phyloP scores from a whole-genome alignment of 345 rosid species.

The Bruguiera sexangula region DNA sequence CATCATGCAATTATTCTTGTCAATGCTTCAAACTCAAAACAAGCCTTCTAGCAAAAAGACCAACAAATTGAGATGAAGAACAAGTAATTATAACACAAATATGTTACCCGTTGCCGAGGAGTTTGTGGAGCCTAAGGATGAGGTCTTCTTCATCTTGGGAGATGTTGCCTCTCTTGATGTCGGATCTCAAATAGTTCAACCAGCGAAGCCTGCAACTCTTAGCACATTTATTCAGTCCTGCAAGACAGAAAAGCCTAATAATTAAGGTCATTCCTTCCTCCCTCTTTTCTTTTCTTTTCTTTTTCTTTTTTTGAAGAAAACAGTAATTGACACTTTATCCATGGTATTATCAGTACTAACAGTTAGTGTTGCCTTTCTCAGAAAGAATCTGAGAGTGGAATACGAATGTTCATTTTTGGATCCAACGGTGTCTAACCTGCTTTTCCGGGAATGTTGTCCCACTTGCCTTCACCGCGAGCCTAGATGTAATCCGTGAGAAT shows the following conservation, averaged over 20 bases:
- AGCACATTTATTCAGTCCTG: constrained; percentile 24
- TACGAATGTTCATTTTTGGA: background rate
- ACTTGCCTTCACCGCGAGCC: constrained; percentile 16
- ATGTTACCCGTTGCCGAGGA: constrained; percentile 15
- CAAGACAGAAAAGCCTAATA: background rate
- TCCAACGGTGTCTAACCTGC: background rate
- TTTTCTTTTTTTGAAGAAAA: no score
- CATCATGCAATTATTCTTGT: background rate
- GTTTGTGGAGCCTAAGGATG: constrained; percentile 29
- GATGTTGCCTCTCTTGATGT: constrained; percentile 43
- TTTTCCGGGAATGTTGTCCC: constrained; percentile 7
- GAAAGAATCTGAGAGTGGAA: background rate
- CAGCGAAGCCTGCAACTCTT: constrained; percentile 46
- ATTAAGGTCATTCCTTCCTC: no score
- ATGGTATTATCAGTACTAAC: no score
- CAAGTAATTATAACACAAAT: no score
- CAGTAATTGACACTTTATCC: no score
- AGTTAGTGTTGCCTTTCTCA: background rate
- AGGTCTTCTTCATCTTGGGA: constrained; percentile 41
- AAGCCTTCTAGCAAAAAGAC: no score
- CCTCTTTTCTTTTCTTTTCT: no score
- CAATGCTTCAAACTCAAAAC: no score
- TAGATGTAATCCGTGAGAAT: constrained; percentile 2
- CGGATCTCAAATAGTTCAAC: constrained; percentile 41
- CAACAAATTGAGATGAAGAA: no score